Evolutionary conservation across 202 grass and related monocot species (phyloP), one percentile per base, ranked within the genome.

Genomic region (Saccharum hybrid): DNA sequence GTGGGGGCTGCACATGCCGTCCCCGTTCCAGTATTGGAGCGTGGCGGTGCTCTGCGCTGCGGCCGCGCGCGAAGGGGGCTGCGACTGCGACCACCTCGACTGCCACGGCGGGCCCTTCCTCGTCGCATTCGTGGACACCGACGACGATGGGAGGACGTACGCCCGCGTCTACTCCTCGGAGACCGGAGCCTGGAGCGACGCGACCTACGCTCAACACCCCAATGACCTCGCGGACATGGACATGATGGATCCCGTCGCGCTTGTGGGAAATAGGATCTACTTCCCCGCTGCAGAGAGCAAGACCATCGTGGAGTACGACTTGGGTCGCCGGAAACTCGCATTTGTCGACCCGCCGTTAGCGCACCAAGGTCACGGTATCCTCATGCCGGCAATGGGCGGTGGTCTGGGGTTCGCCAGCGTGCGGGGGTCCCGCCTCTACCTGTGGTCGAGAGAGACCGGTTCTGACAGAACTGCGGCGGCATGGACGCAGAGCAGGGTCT

Each of bases 21-120:
- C 7, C 54, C 0, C 7, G 54, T 9, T 8, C 54, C 0, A 57
- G 7, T 9, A 3, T 1, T 57, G 54, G 54, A 57, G 2, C 54
- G 54, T 23, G 57, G 57, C 57, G 57, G 79, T 82, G 79, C 56
- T 81, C 66, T 82, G 67, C 23, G 68, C 79, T 7, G 36, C 34
- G 34, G 36, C 51, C 51, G 33, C 52, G 31, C 30, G 48, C 31
- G 28, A 51, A 19, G 28, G 45, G 3, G 45, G 71, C 72, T 10
- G 72, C 31, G 31, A 26, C 57, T 61, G 21, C 57, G 8, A 26
- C 57, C 57, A 61, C 57, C 57, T 23, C 57, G 10, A 13, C 48
- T 57, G 72, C 72, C 49, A 75, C 72, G 5, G 10, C 30, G 72
- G 49, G 9, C 49, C 30, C 9, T 75, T 57, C 72, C 72, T 57